Evolutionary conservation across 306 rosid species (phyloP).

Genomic region (Delonix regia): DNA sequence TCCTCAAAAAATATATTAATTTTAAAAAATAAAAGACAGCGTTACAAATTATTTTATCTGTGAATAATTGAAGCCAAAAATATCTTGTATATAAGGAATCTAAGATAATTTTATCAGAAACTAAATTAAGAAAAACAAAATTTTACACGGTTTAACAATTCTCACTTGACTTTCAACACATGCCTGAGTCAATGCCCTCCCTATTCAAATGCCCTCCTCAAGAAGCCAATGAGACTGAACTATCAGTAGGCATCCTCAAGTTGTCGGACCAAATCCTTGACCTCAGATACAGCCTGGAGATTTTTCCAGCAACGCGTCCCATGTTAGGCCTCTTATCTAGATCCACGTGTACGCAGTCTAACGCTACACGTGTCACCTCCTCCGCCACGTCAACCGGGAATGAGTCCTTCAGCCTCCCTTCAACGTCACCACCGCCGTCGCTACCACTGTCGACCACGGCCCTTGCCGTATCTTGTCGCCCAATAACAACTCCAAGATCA

Average conservation of each 20-base stretch:
- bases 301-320: conserved; percentile 81
- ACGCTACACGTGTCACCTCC: conserved; percentile 66
- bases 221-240: conserved; percentile 66
- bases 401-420: conserved; percentile 66
- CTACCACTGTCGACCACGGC: conserved; percentile 38
- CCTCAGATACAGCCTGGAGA: conserved; percentile 68
- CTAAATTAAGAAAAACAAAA: too few species aligned
- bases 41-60: too few species aligned
- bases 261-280: conserved; percentile 68
- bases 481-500: conserved; percentile 71
- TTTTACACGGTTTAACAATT: too few species aligned
- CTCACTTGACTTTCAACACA: background rate
- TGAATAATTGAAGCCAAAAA: too few species aligned
- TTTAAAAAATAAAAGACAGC: too few species aligned
- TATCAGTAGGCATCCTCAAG: conserved; percentile 46
- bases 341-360: conserved; percentile 82
- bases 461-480: conserved; percentile 73
- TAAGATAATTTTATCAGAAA: too few species aligned
- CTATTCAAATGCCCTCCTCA: too few species aligned
- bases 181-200: background rate
- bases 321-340: conserved; percentile 71
- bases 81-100: too few species aligned
- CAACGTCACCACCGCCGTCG: conserved; percentile 31
- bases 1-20: too few species aligned
- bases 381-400: conserved; percentile 69